Conservation (phyloP, 129 eudicot species). For the Mikania micrantha region DNA sequence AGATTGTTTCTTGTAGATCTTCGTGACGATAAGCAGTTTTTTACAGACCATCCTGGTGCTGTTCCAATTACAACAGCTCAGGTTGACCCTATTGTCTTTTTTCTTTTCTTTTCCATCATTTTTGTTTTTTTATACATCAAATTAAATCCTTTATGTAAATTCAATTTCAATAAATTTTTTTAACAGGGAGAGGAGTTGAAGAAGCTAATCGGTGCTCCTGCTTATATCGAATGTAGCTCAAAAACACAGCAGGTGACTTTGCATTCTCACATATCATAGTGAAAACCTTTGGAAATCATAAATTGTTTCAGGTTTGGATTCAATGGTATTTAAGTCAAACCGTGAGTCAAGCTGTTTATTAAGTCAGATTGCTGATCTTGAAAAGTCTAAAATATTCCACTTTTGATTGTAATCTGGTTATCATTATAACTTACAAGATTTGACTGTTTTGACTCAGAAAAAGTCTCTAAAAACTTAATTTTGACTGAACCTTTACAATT, state of each 20-base stretch:
- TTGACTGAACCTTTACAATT: not conserved
- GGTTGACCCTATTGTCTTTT: constrained; percentile 31
- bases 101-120: not conserved
- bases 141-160: not conserved
- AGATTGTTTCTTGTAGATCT: constrained; percentile 45
- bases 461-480: not conserved
- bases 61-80: constrained; percentile 76
- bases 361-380: not conserved
- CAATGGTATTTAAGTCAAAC: not conserved
- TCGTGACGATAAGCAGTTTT: constrained; percentile 84
- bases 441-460: not conserved
- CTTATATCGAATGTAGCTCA: constrained; percentile 89
- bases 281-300: not conserved
- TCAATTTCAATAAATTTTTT: not conserved
- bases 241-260: constrained; percentile 84
- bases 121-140: not conserved
- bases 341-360: not conserved
- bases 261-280: not conserved
- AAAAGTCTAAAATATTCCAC: not conserved
- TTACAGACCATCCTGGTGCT: constrained; percentile 89
- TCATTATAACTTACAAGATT: not conserved
- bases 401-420: not conserved
- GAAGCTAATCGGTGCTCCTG: constrained; percentile 82
- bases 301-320: not conserved
- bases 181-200: constrained; percentile 79